Evolutionary conservation across 805 yeast genomes (phyloP).

Genomic region (Nakazawaea peltata): DNA sequence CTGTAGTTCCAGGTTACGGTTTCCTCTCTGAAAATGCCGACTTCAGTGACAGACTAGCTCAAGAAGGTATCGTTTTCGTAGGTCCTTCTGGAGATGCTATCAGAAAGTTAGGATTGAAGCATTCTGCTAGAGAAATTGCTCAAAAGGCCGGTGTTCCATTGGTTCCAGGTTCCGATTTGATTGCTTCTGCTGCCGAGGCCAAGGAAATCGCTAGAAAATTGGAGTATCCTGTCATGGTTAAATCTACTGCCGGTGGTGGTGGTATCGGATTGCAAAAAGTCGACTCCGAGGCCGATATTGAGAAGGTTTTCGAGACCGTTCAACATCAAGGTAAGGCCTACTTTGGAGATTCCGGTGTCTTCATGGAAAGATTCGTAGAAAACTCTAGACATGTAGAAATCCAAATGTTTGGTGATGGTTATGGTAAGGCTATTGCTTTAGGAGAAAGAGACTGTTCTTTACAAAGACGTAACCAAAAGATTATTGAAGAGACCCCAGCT

Average conservation of each 20-base stretch:
- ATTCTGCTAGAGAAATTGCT: conserved; percentile 94
- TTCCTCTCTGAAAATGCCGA: conserved; percentile 95
- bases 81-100: conserved; percentile 97
- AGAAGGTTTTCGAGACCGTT: conserved; percentile 80
- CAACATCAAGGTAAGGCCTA: conserved; percentile 90
- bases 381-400: conserved; percentile 95
- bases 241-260: conserved; percentile 99
- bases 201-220: conserved; percentile 61
- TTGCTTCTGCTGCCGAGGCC: conserved; percentile 68
- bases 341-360: conserved; percentile 94
- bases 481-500: conserved; percentile 97
- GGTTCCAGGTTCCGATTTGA: conserved; percentile 94
- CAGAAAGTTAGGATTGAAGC: conserved; percentile 85
- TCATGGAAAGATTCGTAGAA: conserved; percentile 89
- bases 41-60: conserved; percentile 79
- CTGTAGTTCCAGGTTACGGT: conserved; percentile 98
- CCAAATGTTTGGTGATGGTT: conserved; percentile 95
- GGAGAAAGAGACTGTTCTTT: conserved; percentile 98
- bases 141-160: conserved; percentile 87
- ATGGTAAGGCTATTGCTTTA: conserved; percentile 84
- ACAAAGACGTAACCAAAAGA: conserved; percentile 94
- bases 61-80: conserved; percentile 81
- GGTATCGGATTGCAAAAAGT: conserved; percentile 97
- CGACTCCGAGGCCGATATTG: conserved; percentile 73
- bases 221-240: conserved; percentile 90